Conservation (phyloP, 306 rosid species). For the Castanea crenata region DNA sequence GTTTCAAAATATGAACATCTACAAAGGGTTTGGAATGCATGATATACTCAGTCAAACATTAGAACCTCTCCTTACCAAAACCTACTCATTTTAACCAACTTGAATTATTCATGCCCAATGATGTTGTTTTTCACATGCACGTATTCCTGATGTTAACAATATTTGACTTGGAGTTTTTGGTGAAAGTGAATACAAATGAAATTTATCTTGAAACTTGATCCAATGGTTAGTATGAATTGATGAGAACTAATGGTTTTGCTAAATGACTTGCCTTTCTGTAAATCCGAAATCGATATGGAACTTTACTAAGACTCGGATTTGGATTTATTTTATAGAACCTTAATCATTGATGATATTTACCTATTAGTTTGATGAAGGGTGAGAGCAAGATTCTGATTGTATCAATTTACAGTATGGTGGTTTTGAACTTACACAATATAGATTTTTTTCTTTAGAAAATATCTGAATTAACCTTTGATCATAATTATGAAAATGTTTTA, state of each 20-base stretch:
- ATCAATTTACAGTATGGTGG: background rate
- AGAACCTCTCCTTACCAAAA: background rate
- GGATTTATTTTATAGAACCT: background rate
- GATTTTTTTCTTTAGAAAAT: slow-evolving; percentile 10
- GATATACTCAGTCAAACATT: background rate
- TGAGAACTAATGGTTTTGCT: background rate
- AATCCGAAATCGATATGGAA: background rate
- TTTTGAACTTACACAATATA: background rate
- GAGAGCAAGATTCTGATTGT: background rate
- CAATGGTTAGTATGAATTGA: background rate
- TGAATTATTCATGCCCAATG: background rate
- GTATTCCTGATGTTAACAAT: background rate
- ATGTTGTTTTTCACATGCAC: background rate
- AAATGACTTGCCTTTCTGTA: background rate
- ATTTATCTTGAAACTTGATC: background rate
- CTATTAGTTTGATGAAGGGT: background rate
- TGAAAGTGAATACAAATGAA: background rate
- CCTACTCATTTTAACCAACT: background rate
- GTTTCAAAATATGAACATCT: background rate
- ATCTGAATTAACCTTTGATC: slow-evolving; percentile 15
- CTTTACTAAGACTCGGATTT: too few relatives aligned
- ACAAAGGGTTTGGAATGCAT: background rate
- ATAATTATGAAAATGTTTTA: background rate
- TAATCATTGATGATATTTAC: background rate
- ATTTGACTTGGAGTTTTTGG: background rate